phyloP scores from a whole-genome alignment of 257 asterid genomes.

The Mentha longifolia region DNA sequence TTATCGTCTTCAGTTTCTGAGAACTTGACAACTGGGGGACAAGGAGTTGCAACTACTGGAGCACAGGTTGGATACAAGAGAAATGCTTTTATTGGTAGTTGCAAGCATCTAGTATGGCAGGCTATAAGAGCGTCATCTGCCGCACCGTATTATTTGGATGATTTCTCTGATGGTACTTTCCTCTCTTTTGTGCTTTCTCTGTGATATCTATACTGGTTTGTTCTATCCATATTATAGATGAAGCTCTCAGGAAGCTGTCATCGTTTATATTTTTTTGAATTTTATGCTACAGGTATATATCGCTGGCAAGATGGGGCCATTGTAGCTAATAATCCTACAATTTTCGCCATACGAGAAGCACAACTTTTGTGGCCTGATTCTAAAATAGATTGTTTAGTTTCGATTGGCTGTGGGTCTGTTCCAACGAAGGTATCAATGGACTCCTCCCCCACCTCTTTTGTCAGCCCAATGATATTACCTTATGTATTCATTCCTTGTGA shows the following conservation, averaged over 20 bases:
- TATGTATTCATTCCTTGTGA: constrained; percentile 21
- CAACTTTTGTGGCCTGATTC: constrained; percentile 98
- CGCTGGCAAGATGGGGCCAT: constrained; percentile 99
- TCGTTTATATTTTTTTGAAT: constrained; percentile 25
- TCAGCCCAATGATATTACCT: constrained; percentile 12
- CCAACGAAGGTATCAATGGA: constrained; percentile 78
- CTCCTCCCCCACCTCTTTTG: background rate
- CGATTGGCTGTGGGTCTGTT: constrained; percentile 94
- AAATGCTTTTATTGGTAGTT: constrained; percentile 92
- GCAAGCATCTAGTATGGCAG: constrained; percentile 96
- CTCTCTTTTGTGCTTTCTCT: constrained; percentile 21
- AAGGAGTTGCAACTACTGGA: constrained; percentile 68
- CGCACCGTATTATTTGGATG: constrained; percentile 99
- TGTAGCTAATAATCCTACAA: constrained; percentile 97
- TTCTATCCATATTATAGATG: constrained; percentile 28
- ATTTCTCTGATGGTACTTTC: constrained; percentile 86
- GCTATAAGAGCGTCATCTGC: constrained; percentile 99
- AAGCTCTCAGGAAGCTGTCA: constrained; percentile 33
- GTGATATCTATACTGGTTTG: constrained; percentile 18
- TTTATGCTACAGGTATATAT: constrained; percentile 54
- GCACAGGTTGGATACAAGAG: constrained; percentile 81
- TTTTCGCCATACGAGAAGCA: constrained; percentile 94
- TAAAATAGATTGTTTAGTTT: constrained; percentile 89
- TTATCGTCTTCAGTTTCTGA: constrained; percentile 70
- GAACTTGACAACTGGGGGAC: constrained; percentile 60